Conservation (phyloP, 139 green algal species). For the Closterium sp. region DNA sequence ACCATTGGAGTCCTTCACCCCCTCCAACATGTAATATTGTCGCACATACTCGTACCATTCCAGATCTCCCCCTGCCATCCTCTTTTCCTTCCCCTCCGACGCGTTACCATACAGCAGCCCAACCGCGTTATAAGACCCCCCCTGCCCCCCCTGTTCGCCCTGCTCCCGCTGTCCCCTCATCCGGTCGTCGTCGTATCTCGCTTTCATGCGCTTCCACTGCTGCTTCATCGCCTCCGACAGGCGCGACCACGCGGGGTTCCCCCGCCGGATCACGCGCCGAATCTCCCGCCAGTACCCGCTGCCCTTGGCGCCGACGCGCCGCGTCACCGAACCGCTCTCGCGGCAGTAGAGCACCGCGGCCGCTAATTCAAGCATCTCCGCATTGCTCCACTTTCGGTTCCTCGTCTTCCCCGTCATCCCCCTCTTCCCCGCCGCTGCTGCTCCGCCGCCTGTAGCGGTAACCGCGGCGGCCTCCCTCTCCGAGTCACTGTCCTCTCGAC, state of each 20-base stretch:
- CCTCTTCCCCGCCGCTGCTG: background rate
- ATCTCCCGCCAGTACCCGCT: background rate
- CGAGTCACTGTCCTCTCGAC: too few relatives aligned
- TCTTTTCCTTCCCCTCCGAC: too few relatives aligned
- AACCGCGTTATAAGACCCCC: background rate
- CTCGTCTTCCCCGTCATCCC: background rate
- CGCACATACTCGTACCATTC: background rate
- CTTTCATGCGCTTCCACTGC: background rate
- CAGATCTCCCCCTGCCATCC: background rate
- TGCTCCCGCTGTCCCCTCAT: too few relatives aligned
- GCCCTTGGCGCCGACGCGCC: background rate
- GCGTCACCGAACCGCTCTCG: background rate
- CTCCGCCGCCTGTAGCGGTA: background rate
- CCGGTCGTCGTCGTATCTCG: background rate
- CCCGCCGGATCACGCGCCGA: background rate
- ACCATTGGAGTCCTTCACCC: background rate
- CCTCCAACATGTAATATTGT: background rate
- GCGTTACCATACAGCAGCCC: too few relatives aligned
- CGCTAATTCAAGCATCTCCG: background rate
- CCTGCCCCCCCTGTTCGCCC: background rate
- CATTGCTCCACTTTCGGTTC: background rate
- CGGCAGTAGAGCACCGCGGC: background rate
- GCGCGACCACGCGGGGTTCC: background rate
- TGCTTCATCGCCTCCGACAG: background rate
- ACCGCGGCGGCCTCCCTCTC: too few relatives aligned